Evolutionary conservation across 352 stramenopile genomes (phyloP).

Genomic region (Halophytophthora batemanensis): DNA sequence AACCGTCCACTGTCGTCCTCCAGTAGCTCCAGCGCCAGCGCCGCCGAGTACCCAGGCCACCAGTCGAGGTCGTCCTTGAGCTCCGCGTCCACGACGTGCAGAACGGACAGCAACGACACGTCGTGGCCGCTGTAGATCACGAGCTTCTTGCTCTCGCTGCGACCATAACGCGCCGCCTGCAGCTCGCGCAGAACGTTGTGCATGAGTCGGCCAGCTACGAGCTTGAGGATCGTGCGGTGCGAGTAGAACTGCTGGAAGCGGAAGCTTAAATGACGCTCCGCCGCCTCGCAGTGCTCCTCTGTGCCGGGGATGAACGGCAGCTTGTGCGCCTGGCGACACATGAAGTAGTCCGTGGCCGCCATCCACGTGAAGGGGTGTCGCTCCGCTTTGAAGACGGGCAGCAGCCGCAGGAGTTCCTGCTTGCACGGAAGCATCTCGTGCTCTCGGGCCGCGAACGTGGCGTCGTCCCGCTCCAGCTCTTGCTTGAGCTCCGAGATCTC

Average conservation of each 20-base stretch:
- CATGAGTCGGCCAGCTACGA: conserved; percentile 62
- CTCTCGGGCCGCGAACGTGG: conserved; percentile 46
- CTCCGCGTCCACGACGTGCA: conserved; percentile 55
- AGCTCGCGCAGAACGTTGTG: conserved; percentile 59
- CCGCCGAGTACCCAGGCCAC: conserved; percentile 75
- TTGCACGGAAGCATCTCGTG: conserved; percentile 50
- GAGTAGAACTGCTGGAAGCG: conserved; percentile 85
- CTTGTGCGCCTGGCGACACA: conserved; percentile 58
- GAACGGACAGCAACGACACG: conserved; percentile 69
- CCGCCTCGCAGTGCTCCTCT: conserved; percentile 32
- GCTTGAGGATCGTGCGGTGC: conserved; percentile 55
- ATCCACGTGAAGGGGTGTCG: conserved; percentile 63
- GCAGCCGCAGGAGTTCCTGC: conserved; percentile 41
- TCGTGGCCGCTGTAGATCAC: conserved; percentile 84
- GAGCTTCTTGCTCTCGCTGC: conserved; percentile 46
- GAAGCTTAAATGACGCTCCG: conserved; percentile 56
- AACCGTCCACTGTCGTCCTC: conserved; percentile 52
- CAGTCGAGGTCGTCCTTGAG: conserved; percentile 44
- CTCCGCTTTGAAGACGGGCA: conserved; percentile 50
- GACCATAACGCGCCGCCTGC: conserved; percentile 29
- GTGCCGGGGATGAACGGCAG: conserved; percentile 53
- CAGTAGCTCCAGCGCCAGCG: conserved; percentile 64
- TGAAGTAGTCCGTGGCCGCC: conserved; percentile 68
- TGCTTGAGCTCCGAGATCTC: conserved; percentile 59
- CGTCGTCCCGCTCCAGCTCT: conserved; percentile 47